Conservation (phyloP, 257 asterid species). For the Scutellaria baicalensis region DNA sequence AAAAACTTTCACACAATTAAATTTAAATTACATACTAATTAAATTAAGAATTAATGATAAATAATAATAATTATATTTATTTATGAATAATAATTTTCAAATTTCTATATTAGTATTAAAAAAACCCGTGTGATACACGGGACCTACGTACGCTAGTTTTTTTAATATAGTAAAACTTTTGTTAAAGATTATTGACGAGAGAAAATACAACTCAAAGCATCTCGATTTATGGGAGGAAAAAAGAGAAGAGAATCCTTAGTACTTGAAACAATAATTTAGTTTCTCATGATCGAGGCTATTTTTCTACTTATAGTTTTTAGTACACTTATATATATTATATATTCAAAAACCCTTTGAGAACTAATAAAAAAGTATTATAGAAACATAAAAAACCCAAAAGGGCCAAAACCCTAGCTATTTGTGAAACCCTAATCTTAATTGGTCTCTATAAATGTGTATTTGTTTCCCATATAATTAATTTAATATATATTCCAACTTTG, state of each 20-base stretch:
- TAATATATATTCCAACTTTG: too few species aligned
- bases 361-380: neutral
- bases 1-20: too few species aligned
- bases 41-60: too few species aligned
- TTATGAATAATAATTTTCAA: too few species aligned
- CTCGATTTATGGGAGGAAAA: neutral
- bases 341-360: neutral
- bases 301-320: neutral
- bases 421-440: constrained; percentile 22
- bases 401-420: neutral
- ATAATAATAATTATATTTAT: too few species aligned
- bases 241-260: neutral
- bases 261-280: neutral
- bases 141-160: too few species aligned
- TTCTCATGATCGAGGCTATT: neutral
- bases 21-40: too few species aligned
- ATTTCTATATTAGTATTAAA: too few species aligned
- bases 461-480: too few species aligned
- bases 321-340: neutral
- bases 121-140: too few species aligned
- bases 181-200: neutral
- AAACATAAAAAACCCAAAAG: neutral
- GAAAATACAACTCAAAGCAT: neutral
- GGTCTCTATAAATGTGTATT: too few species aligned
- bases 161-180: neutral